A percentile compares a stretch with the other conserved stretches of the same genome.
phyloP scores from a whole-genome alignment of 1,284 basidiomycete genomes.

The Boletus calvinii region DNA sequence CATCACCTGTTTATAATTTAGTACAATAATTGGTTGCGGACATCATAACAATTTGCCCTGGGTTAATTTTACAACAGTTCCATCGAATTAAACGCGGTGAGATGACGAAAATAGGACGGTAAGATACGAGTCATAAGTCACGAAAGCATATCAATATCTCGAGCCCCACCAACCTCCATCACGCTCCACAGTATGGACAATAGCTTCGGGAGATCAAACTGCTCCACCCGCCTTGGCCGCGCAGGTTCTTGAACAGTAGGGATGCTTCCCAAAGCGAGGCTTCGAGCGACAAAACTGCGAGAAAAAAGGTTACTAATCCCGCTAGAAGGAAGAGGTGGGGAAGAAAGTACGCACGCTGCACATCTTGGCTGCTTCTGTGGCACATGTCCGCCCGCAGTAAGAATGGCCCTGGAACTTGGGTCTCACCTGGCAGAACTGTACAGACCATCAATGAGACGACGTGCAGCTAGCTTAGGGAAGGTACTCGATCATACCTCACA shows the following conservation, averaged over 20 bases:
- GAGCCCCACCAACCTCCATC: background rate
- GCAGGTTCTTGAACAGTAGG: slow-evolving; percentile 35
- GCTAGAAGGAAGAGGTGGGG: background rate
- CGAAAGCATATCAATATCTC: background rate
- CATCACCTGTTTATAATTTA: background rate
- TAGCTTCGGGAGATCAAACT: slow-evolving; percentile 9
- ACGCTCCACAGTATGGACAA: background rate
- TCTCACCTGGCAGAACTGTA: slow-evolving; percentile 54
- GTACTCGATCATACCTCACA: slow-evolving; percentile 31
- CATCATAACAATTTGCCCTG: background rate
- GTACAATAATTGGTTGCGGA: background rate
- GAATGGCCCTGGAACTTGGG: slow-evolving; percentile 51
- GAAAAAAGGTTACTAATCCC: slow-evolving; percentile 2
- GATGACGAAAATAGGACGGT: slow-evolving; percentile 7
- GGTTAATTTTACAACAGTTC: background rate
- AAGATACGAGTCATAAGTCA: slow-evolving; percentile 30
- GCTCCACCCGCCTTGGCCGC: slow-evolving; percentile 27
- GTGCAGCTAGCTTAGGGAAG: background rate
- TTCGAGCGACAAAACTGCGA: slow-evolving; percentile 33
- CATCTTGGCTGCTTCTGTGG: slow-evolving; percentile 41
- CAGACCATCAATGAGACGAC: slow-evolving; percentile 8
- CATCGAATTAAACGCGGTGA: background rate
- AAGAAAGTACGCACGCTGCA: slow-evolving; percentile 27
- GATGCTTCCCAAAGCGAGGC: slow-evolving; percentile 35
- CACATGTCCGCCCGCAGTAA: slow-evolving; percentile 64